Conservation (phyloP, 2,329 filamentous ascomycete species). For the Aspergillus hiratsukae region DNA sequence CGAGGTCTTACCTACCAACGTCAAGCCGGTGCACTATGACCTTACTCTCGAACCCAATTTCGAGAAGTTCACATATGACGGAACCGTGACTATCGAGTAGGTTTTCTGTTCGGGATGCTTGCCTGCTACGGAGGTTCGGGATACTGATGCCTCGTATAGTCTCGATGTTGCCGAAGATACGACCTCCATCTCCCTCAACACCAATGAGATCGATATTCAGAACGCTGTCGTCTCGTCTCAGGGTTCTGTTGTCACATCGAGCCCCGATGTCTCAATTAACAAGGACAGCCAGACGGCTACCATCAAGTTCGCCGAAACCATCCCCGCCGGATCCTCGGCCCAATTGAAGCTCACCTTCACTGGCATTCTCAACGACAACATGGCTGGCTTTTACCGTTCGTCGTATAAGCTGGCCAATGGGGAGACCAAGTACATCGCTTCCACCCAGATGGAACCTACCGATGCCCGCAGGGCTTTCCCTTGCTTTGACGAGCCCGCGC, state of each 20-base stretch:
- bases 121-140: background rate
- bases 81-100: slow-evolving; percentile 75
- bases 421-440: slow-evolving; percentile 74
- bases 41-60: slow-evolving; percentile 89
- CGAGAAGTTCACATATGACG: slow-evolving; percentile 79
- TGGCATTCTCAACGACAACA: slow-evolving; percentile 82
- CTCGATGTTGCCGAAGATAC: slow-evolving; percentile 82
- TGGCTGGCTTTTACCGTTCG: slow-evolving; percentile 96
- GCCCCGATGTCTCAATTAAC: slow-evolving; percentile 67
- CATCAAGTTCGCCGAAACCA: slow-evolving; percentile 68
- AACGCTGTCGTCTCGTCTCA: slow-evolving; percentile 61
- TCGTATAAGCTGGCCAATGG: slow-evolving; percentile 84
- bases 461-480: slow-evolving; percentile 90
- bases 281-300: slow-evolving; percentile 76
- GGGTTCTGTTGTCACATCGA: slow-evolving; percentile 55
- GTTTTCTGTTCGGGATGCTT: slow-evolving; percentile 18
- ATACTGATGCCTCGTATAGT: slow-evolving; percentile 30
- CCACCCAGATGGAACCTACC: slow-evolving; percentile 94
- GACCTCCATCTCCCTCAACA: slow-evolving; percentile 80
- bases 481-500: slow-evolving; percentile 90
- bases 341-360: slow-evolving; percentile 73
- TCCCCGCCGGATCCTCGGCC: slow-evolving; percentile 72
- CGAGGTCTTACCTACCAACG: slow-evolving; percentile 85
- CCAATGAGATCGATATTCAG: slow-evolving; percentile 79
- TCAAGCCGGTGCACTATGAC: slow-evolving; percentile 88